A percentile compares a stretch with the other conserved stretches of the same genome.
These are phyloP conservation scores for Hyphopichia fennica DNA, from an alignment of 1,139 yeast species.

Conservation along the genomic window DNA sequence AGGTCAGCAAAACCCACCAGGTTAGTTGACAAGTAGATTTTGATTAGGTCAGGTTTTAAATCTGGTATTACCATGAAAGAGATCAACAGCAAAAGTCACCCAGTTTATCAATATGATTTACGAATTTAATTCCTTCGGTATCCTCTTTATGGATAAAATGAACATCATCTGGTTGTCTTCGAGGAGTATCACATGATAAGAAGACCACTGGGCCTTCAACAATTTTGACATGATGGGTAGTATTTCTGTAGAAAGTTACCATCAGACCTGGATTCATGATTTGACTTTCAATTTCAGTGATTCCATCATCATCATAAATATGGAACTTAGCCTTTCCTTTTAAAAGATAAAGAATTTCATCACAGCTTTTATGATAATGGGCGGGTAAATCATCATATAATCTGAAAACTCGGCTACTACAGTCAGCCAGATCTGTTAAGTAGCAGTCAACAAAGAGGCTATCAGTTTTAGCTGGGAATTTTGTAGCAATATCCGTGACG, in stretches of 20 bases:
- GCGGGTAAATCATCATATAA: conserved; percentile 6
- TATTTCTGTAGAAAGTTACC: conserved; percentile 8
- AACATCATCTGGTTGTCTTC: conserved; percentile 8
- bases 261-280: conserved; percentile 6
- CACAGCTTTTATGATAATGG: conserved; percentile 7
- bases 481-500: conserved; percentile 4
- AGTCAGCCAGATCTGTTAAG: conserved; percentile 6
- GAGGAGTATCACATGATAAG: conserved; percentile 7
- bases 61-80: too few species aligned
- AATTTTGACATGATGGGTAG: conserved; percentile 5
- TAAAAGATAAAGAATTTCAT: conserved; percentile 6
- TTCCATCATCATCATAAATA: conserved; percentile 6
- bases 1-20: too few species aligned
- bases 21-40: too few species aligned
- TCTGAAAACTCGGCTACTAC: conserved; percentile 8
- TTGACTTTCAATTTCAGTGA: background rate
- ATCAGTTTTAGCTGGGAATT: conserved; percentile 7
- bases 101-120: conserved; percentile 3
- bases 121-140: conserved; percentile 7
- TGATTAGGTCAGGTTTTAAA: too few species aligned
- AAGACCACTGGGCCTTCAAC: conserved; percentile 6
- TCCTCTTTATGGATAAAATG: conserved; percentile 5
- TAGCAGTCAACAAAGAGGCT: conserved; percentile 8
- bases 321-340: conserved; percentile 7
- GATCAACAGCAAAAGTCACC: background rate